A percentile compares a stretch with the other conserved stretches of the same genome.
Conservation (phyloP, 2,329 filamentous ascomycete species). For the Fusarium euwallaceae region DNA sequence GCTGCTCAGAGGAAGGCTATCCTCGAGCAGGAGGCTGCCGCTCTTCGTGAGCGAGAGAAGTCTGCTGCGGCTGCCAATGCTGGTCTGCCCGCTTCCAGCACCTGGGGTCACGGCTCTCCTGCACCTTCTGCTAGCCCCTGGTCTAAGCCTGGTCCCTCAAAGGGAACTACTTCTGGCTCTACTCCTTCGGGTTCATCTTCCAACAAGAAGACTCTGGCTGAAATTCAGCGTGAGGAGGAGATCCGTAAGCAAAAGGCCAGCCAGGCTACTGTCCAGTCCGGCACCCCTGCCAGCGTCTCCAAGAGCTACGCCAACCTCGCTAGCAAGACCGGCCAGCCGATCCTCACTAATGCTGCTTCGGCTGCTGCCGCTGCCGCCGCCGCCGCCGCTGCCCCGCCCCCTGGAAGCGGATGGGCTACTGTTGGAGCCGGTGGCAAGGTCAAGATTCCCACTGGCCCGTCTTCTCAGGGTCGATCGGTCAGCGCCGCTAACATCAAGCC, state of each 20-base stretch:
- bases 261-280: slow-evolving; percentile 63
- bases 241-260: slow-evolving; percentile 77
- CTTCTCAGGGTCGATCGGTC: slow-evolving; percentile 61
- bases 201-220: slow-evolving; percentile 89
- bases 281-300: slow-evolving; percentile 65
- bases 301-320: slow-evolving; percentile 97
- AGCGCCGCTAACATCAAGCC: slow-evolving; percentile 61
- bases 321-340: slow-evolving; percentile 71
- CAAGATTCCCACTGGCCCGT: slow-evolving; percentile 77
- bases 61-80: slow-evolving; percentile 63
- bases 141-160: slow-evolving; percentile 71
- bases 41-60: slow-evolving; percentile 71
- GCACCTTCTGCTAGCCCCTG: slow-evolving; percentile 75
- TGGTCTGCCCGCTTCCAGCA: slow-evolving; percentile 86
- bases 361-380: slow-evolving; percentile 53
- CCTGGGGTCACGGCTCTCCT: slow-evolving; percentile 87
- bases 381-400: slow-evolving; percentile 56
- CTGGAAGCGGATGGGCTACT: slow-evolving; percentile 84
- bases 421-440: slow-evolving; percentile 94
- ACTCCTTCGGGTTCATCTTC: slow-evolving; percentile 44
- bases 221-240: slow-evolving; percentile 98
- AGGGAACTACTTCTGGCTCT: slow-evolving; percentile 50
- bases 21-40: slow-evolving; percentile 82
- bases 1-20: slow-evolving; percentile 81
- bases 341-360: slow-evolving; percentile 56